Conservation (phyloP, 345 rosid genomes). For the Linum tenue region DNA sequence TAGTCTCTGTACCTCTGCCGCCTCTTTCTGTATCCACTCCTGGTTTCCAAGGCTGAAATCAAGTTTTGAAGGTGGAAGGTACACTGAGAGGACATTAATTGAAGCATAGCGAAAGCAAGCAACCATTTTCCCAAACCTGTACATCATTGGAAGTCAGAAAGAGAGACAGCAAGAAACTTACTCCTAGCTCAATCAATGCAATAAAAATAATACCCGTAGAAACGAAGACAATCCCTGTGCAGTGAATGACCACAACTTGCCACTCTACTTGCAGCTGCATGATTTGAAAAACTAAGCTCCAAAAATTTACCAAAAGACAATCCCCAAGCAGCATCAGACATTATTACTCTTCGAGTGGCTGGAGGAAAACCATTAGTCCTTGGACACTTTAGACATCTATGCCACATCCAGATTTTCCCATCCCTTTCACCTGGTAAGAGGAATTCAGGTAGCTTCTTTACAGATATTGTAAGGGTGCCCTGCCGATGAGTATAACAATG, state of each 20-base stretch:
- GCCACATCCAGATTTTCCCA: constrained; percentile 99
- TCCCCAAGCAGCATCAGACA: constrained; percentile 99
- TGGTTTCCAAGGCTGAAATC: constrained; percentile 1
- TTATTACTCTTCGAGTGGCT: constrained; percentile 79
- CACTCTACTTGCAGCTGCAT: constrained; percentile 25
- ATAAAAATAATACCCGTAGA: constrained; percentile 60
- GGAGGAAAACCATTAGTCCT: constrained; percentile 76
- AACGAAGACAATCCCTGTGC: constrained; percentile 98
- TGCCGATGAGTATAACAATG: constrained; percentile 96
- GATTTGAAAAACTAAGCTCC: constrained; percentile 4
- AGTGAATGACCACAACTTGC: constrained; percentile 99
- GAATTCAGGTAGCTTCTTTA: constrained; percentile 65
- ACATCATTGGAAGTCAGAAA: neutral
- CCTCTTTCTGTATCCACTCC: constrained; percentile 8
- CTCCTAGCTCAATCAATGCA: constrained; percentile 7
- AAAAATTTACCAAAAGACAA: constrained; percentile 38
- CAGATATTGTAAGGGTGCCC: constrained; percentile 95
- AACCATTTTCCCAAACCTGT: constrained; percentile 7
- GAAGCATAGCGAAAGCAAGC: constrained; percentile 11
- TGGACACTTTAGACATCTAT: constrained; percentile 88
- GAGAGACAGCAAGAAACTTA: neutral
- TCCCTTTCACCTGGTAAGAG: constrained; percentile 80
- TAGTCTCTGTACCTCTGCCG: neutral
- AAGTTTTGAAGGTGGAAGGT: constrained; percentile 7
- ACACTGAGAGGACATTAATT: constrained; percentile 3